Base-by-base conservation (phyloP, 78 protist species). In the Dictyostelium firmibasis region DNA sequence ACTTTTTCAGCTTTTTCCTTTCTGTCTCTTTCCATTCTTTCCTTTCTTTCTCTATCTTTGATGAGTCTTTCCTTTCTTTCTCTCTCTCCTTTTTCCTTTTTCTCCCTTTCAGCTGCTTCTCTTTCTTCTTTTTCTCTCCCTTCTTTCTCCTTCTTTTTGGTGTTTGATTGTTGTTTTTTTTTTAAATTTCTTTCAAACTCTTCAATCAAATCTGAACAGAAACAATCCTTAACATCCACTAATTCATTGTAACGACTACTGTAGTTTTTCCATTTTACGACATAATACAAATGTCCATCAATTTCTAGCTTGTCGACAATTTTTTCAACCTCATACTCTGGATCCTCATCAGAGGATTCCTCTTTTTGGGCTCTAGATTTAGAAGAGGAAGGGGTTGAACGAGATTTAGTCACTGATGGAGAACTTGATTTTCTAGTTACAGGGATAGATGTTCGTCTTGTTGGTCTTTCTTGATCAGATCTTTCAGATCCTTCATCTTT, bases 211-310 rank as follows among this genome's bases (percentile, higher is more conserved):
- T 89, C 74, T 2, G 13, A 7, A 23, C 94, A 89, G 50, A 50
- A 18, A 25, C 94, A 89, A 13, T 89, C 23, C 2, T 18, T 29
- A 29, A 36, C 83, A 25, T 13, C 18, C 31, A 83, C 83, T n/a
- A 11, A 29, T 50, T 23, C n/a, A 64, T 89, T 79, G 33, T 16
- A 3, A 0, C 1, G 13, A 9, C 11, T 13, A 5, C 31, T 33
- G 50, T 43, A 82, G 8, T 72, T 75, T 31, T 89, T 89, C 94
- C 94, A 89, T 44, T 76, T 29, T 9, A 89, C 10, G 3, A 69
- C 50, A 35, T 81, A 89, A 20, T 89, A 53, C 6, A 18, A 16
- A 1, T 43, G 11, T 0, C 85, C 85, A 25, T 78, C 74, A 8
- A 38, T 33, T 64, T n/a, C 57, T 6, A 64, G 38, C 41, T 38